Base-by-base conservation (phyloP, 2,329 filamentous ascomycete genomes). In the Colletotrichum somersetense region DNA sequence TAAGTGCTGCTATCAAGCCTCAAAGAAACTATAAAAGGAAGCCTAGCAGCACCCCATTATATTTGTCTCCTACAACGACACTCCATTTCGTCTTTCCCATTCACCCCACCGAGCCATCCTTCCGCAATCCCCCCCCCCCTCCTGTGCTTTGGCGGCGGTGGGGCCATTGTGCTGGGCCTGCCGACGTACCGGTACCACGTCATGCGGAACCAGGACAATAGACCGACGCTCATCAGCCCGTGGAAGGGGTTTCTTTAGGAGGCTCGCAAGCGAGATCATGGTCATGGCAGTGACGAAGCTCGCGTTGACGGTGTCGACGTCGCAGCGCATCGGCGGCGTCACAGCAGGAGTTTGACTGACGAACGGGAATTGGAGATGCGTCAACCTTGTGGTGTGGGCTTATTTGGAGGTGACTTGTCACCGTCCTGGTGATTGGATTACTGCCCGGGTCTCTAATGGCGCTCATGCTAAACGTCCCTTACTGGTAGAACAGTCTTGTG, bases 181-280 rank as follows among this genome's bases (percentile, higher is more conserved):
- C 83, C 87, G 80, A 89, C 88, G 12, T 91, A 89, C 75, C 89
- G 89, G 10, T 91, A 90, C 79, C 89, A 91, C 76, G 89, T 91
- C 76, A 89, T 89, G 86, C 83, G 86, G 63, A 85, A 85, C 58
- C 83, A 89, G 67, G 87, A 87, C 11, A 89, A 89, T 79, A 83
- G 86, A 53, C 82, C 89, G 73, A 89, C 87, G 18, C 82, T 87
- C 26, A 87, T 88, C 76, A 88, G 86, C 11, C 87, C 87, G 2
- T 83, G 83, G 4, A 82, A 3, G 87, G 72, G 87, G 87, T 14
- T 87, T 84, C 76, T 85, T 81, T 71, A 86, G 86, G 84, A 85
- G 87, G 75, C 81, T 87, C 68, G 83, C 83, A 50, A 85, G 84
- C 58, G 85, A 86, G 16, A 81, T 88, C 70, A 89, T 86, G 5